A percentile compares a stretch with the other conserved stretches of the same genome.
Evolutionary conservation across 2,329 filamentous ascomycete species (phyloP).

Genomic region (Penicillium sp.): DNA sequence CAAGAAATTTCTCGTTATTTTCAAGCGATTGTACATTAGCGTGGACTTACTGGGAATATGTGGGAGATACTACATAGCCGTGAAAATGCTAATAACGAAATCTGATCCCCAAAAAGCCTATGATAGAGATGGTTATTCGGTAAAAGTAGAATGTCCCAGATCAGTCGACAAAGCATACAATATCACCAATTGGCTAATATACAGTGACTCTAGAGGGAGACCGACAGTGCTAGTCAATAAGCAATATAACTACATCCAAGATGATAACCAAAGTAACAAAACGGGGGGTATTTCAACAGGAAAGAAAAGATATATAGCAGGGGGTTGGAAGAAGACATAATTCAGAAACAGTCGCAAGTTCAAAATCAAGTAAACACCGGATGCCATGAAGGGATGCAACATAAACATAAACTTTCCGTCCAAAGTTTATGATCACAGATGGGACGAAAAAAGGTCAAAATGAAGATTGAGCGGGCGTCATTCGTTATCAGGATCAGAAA

Average conservation of each 20-base stretch:
- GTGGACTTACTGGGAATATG: not conserved
- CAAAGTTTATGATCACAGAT: constrained; percentile 23
- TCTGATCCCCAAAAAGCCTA: not conserved
- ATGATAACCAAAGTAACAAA: constrained; percentile 14
- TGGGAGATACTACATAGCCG: not conserved
- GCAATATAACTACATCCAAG: constrained; percentile 21
- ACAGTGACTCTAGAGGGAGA: constrained; percentile 33
- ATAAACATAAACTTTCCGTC: constrained; percentile 20
- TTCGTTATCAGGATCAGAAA: constrained; percentile 35
- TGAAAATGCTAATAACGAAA: not conserved
- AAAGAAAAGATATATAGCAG: constrained; percentile 3
- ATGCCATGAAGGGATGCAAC: constrained; percentile 27
- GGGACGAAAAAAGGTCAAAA: constrained; percentile 4
- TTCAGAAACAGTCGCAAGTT: constrained; percentile 10
- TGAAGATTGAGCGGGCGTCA: constrained; percentile 17
- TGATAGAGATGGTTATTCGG: not conserved
- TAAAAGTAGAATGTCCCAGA: not conserved
- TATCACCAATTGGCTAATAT: constrained; percentile 27
- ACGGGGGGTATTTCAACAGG: constrained; percentile 24
- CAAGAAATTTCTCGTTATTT: not conserved
- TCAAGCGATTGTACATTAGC: not conserved
- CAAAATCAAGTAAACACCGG: constrained; percentile 23
- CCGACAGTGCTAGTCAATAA: constrained; percentile 11
- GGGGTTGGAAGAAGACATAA: constrained; percentile 1
- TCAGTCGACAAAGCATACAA: not conserved